Evolutionary conservation across 108 stramenopile species (phyloP).

Genomic region (Cyclotella sp.): DNA sequence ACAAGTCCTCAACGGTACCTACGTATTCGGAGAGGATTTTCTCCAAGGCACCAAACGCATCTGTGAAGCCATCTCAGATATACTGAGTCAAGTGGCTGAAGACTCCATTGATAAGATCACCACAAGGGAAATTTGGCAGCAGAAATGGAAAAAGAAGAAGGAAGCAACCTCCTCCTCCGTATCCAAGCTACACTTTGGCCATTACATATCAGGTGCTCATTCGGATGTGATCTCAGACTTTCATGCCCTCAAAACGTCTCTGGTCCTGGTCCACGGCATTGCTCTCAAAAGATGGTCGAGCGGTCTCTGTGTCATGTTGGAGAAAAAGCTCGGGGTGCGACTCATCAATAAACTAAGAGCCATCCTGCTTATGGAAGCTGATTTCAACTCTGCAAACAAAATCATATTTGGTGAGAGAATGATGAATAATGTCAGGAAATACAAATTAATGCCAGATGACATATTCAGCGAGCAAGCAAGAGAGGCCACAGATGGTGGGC

Average conservation of each 20-base stretch:
- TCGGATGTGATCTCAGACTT: conserved; percentile 12
- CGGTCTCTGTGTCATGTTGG: conserved; percentile 18
- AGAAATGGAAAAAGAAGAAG: not conserved
- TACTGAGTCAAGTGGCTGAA: no score
- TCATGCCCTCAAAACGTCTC: conserved; percentile 16
- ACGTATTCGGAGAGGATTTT: no score
- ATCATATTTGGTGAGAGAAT: conserved; percentile 13
- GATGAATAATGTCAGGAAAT: conserved; percentile 13
- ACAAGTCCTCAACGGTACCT: no score
- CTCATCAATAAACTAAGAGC: conserved; percentile 17
- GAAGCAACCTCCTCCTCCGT: conserved; percentile 4
- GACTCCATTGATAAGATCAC: no score
- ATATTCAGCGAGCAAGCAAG: conserved; percentile 20
- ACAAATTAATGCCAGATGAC: conserved; percentile 18
- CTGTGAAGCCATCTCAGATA: no score
- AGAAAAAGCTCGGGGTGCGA: not conserved
- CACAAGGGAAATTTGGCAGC: no score
- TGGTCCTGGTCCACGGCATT: not conserved
- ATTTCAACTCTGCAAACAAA: conserved; percentile 24
- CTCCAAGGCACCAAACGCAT: no score
- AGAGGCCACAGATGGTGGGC: conserved; percentile 12
- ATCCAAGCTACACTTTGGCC: conserved; percentile 10
- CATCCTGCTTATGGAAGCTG: conserved; percentile 30
- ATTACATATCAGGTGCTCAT: conserved; percentile 1
- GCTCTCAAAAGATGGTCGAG: conserved; percentile 2